Base-by-base conservation (phyloP, 164 flowering plant species). In the Chloranthus sessilifolius region DNA sequence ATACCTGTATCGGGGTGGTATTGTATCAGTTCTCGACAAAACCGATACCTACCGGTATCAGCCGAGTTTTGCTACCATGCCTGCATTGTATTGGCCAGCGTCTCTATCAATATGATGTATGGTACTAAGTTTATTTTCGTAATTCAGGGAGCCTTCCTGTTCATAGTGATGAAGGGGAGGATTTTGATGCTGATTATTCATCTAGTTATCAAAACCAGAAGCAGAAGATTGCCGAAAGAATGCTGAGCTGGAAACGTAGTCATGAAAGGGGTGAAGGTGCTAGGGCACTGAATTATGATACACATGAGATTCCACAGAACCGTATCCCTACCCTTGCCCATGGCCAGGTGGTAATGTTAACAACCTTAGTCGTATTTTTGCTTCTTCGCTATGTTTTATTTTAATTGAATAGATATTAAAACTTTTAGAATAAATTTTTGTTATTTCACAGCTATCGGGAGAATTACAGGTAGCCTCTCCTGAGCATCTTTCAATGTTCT, bases 261-360 rank as follows among this genome's bases (percentile, higher is more conserved):
- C 69, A 77, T 65, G 90, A 81, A 12, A 63, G 74, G 34, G 82
- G 75, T 26, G 88, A 80, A 47, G 79, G 80, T 66, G 58, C 42
- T 11, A 66, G 52, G 5, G 49, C 71, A 44, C 77, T 84, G 16
- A 71, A 69, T 30, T 86, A 73, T 65, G 88, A 82, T 58, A 82
- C 74, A 58, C 83, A 2, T 15, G 47, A 84, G 65, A 73, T 75
- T 53, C 58, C 92, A 35, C 82, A 69, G 53, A 80, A 72, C 42
- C 77, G 77, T 46, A 67, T 82, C 53, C 86, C 88, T 45, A 52
- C 65, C 52, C 94, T 82, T 46, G 75, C 88, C 12, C 66, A 70
- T 73, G 83, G 88, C 33, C 77, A 75, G 16, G 80, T 71, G 68
- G 91, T 81, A 62, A 19, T n/a, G 64, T 58, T 31, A 5, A 22